phyloP scores from a whole-genome alignment of 371 early-diverging fungal species.

The Mortierella sp. region DNA sequence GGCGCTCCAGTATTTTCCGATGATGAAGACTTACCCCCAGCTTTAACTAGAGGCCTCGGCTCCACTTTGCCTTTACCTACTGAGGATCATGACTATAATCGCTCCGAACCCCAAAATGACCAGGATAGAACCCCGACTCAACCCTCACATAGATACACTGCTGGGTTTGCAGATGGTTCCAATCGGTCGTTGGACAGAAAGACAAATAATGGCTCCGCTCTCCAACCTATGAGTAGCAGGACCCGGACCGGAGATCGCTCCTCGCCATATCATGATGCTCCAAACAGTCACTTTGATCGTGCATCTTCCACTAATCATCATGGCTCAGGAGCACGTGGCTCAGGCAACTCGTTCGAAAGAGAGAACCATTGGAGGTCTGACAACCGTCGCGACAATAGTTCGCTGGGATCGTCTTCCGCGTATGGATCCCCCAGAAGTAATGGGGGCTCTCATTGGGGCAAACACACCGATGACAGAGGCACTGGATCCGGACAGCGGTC shows the following conservation, averaged over 20 bases:
- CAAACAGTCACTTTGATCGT: constrained; percentile 15
- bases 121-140: constrained; percentile 4
- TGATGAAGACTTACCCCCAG: constrained; percentile 42
- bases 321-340: not conserved
- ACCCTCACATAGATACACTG: constrained; percentile 21
- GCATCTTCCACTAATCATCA: constrained; percentile 1
- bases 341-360: constrained; percentile 9
- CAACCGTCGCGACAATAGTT: constrained; percentile 11
- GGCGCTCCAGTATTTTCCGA: constrained; percentile 56
- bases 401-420: not conserved
- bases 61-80: not conserved
- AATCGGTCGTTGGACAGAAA: constrained; percentile 28
- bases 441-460: constrained; percentile 9
- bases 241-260: constrained; percentile 11
- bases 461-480: constrained; percentile 10
- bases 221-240: constrained; percentile 26
- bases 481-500: constrained; percentile 15
- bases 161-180: constrained; percentile 35
- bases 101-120: not conserved
- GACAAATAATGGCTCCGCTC: constrained; percentile 26
- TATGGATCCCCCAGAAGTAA: constrained; percentile 21
- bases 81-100: not conserved
- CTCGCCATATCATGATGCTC: constrained; percentile 20
- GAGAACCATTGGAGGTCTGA: constrained; percentile 19
- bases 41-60: not conserved